Base-by-base conservation (phyloP, 2,329 filamentous ascomycete genomes). In the Pleoardoris graminearum region DNA sequence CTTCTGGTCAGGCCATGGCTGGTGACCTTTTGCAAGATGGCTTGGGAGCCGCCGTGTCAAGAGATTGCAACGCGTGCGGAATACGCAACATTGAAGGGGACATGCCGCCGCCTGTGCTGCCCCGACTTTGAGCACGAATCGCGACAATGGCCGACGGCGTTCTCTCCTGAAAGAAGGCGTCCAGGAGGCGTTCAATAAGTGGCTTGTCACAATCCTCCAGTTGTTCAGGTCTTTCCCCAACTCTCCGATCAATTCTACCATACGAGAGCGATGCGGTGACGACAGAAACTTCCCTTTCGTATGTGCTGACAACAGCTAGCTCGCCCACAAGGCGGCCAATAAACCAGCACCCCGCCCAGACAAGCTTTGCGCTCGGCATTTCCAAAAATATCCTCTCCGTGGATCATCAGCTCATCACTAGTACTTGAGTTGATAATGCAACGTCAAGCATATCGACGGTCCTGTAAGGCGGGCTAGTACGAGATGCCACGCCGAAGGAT, bases 271-370 rank as follows among this genome's bases (percentile, higher is more conserved):
- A 36, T 36, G 33, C 33, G 14, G 33, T 17, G 44, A 37, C 30
- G 23, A 23, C 19, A 37, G 19, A 29, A 25, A 37, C n/a, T 35
- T 37, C 23, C 30, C 44, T 33, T 47, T 7, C 4, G 30, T 17
- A n/a, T 16, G 22, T 21, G 33, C 44, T 47, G 32, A 37, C 44
- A 27, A 6, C 32, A 19, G 23, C 44, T 37, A 33, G 33, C 32
- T 47, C 32, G 21, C 33, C 32, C 32, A 37, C 25, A 47, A 47
- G 44, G 44, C 44, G 33, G 23, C 44, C 32, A 47, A 47, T 47
- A 10, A 30, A 17, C 16, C 14, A 6, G 7, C 23, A 11, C n/a
- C n/a, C 12, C 16, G 33, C 22, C 32, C 4, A n/a, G 17, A 47
- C 44, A 47, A 47, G 44, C 44, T 47, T 47, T 29, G 30, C 44